Percentiles rank a stretch among this genome's conserved stretches.
phyloP scores from a whole-genome alignment of 1,284 basidiomycete genomes.

The Neotropicomus parvogracilis region DNA sequence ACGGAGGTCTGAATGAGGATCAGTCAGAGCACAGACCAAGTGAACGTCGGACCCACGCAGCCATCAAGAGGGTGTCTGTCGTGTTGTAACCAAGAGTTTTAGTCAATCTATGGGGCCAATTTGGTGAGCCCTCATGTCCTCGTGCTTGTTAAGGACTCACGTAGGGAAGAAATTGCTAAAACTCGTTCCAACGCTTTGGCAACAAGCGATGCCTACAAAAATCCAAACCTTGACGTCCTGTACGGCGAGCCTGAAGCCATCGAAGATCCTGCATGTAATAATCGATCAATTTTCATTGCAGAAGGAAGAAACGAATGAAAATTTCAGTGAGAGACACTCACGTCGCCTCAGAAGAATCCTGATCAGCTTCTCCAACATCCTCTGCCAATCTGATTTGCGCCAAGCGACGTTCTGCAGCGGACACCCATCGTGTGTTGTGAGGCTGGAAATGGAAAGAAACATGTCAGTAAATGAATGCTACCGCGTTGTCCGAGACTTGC shows the following conservation, averaged over 20 bases:
- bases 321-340: conserved; percentile 40
- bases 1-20: conserved; percentile 51
- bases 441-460: not conserved
- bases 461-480: not conserved
- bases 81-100: conserved; percentile 62
- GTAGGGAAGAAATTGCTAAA: conserved; percentile 77
- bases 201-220: no score
- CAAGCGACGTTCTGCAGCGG: conserved; percentile 4
- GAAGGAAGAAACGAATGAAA: no score
- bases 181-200: no score
- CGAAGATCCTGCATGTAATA: conserved; percentile 38
- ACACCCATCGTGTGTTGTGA: conserved; percentile 10
- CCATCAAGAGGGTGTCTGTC: conserved; percentile 57
- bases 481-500: not conserved
- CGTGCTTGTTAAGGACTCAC: conserved; percentile 35
- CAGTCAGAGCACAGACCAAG: not conserved
- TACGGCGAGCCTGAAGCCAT: conserved; percentile 56
- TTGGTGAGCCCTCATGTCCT: conserved; percentile 1
- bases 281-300: no score
- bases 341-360: conserved; percentile 45
- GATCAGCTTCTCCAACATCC: conserved; percentile 5
- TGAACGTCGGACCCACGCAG: conserved; percentile 47
- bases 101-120: conserved; percentile 45
- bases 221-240: conserved; percentile 61
- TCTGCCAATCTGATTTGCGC: conserved; percentile 5